Conservation (phyloP, 1,284 basidiomycete genomes). For the Trametes versicolor region DNA sequence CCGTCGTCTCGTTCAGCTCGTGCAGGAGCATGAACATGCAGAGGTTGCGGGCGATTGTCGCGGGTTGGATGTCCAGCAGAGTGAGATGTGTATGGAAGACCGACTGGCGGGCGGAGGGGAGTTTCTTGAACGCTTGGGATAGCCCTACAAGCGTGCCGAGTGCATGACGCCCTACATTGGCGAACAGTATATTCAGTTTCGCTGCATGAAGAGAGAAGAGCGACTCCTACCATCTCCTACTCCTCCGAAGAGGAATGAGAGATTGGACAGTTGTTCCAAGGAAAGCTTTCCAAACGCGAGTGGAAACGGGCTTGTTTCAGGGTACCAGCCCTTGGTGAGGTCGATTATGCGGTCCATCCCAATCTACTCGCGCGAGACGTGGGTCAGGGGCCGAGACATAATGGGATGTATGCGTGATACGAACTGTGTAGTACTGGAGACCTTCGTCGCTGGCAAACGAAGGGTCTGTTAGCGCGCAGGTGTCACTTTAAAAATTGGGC, state of each 20-base stretch:
- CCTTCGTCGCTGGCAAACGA: no score
- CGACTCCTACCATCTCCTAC: slow-evolving; percentile 34
- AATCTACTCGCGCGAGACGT: slow-evolving; percentile 17
- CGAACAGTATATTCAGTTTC: no score
- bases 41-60: slow-evolving; percentile 38
- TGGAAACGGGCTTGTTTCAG: slow-evolving; percentile 6
- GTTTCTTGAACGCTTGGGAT: slow-evolving; percentile 21
- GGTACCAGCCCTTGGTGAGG: slow-evolving; percentile 26
- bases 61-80: slow-evolving; percentile 39
- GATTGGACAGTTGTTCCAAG: slow-evolving; percentile 6
- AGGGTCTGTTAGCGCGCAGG: no score
- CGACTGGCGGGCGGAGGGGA: slow-evolving; percentile 20
- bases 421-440: no score
- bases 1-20: slow-evolving; percentile 21
- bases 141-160: slow-evolving; percentile 35
- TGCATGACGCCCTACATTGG: slow-evolving; percentile 33
- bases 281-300: slow-evolving; percentile 20
- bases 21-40: slow-evolving; percentile 36
- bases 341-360: slow-evolving; percentile 31
- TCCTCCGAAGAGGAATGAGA: slow-evolving; percentile 35
- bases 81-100: slow-evolving; percentile 37
- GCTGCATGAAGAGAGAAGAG: not conserved
- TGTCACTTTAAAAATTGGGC: no score
- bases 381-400: no score
- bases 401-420: not conserved